These are phyloP conservation scores for Aspergillus wentii DNA, from an alignment of 495 filamentous ascomycete genomes.

Conservation along the genomic window DNA sequence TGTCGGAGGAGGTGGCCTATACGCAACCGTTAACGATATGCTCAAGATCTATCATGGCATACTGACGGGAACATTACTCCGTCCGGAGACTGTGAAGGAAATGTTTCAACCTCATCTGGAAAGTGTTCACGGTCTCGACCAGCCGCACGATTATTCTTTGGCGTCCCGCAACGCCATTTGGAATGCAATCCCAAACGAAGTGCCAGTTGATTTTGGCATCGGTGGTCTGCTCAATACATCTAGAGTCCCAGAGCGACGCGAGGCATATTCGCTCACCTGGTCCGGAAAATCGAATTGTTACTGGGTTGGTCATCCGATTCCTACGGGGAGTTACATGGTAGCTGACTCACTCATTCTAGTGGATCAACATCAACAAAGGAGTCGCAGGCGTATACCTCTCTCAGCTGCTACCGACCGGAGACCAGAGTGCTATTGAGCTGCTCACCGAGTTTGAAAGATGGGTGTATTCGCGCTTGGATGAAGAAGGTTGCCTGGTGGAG, in stretches of 20 bases:
- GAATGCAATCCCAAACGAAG: not conserved
- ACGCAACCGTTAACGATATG: not conserved
- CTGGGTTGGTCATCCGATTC: not conserved
- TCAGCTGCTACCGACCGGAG: conserved; percentile 1
- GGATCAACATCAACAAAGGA: not conserved
- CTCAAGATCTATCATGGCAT: not conserved
- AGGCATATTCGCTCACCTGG: not conserved
- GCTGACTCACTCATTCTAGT: conserved; percentile 1
- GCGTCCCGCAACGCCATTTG: not conserved
- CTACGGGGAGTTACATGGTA: not conserved
- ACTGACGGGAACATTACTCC: not conserved
- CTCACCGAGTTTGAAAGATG: conserved; percentile 1
- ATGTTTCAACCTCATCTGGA: conserved; percentile 1
- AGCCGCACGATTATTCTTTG: not conserved
- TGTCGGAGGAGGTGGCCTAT: not conserved
- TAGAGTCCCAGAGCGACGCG: not conserved
- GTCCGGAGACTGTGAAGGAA: not conserved
- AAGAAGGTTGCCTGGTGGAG: no score
- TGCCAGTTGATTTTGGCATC: not conserved
- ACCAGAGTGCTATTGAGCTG: conserved; percentile 1
- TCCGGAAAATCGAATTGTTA: not conserved
- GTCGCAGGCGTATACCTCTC: conserved; percentile 1
- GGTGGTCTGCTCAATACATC: not conserved
- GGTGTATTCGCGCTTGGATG: conserved; percentile 4
- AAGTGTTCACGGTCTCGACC: not conserved